A percentile compares a stretch with the other conserved stretches of the same genome.
Evolutionary conservation across 2,329 filamentous ascomycete genomes (phyloP).

Genomic region (Domatiomyces catenatus): DNA sequence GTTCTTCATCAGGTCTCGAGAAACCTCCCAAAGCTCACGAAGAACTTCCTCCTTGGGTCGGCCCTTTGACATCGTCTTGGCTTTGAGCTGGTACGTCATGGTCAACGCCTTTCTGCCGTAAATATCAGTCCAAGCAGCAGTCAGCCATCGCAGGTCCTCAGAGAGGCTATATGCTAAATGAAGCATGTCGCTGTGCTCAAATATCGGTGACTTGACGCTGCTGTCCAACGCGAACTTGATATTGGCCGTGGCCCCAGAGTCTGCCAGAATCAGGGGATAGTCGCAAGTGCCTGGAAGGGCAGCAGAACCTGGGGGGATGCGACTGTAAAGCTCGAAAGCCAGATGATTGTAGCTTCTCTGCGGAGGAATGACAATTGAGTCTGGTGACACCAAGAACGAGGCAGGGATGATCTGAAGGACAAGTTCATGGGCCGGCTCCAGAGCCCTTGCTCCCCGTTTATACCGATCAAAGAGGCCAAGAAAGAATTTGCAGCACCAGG

Average conservation of each 20-base stretch:
- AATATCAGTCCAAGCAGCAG: constrained; percentile 44
- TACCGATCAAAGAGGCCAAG: constrained; percentile 42
- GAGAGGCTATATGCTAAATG: constrained; percentile 45
- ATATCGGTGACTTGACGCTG: constrained; percentile 38
- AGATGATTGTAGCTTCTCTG: constrained; percentile 34
- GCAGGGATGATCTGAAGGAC: constrained; percentile 45
- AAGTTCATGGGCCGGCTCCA: constrained; percentile 29
- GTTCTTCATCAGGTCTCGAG: constrained; percentile 38
- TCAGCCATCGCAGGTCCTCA: constrained; percentile 41
- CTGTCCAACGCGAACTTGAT: constrained; percentile 40
- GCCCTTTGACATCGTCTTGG: constrained; percentile 4
- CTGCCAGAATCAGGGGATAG: constrained; percentile 40
- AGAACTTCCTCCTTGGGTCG: constrained; percentile 35
- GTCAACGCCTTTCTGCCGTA: constrained; percentile 38
- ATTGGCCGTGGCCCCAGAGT: constrained; percentile 32
- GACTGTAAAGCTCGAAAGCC: constrained; percentile 43
- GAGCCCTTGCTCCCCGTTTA: constrained; percentile 14
- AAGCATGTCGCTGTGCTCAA: constrained; percentile 39
- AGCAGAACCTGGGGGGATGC: constrained; percentile 31
- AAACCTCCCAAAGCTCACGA: constrained; percentile 43
- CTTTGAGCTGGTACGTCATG: constrained; percentile 38
- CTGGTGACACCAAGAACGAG: constrained; percentile 36
- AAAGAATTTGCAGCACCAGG: constrained; percentile 22
- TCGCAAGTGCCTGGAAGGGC: constrained; percentile 29
- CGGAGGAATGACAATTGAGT: constrained; percentile 36